Base-by-base conservation (phyloP, 495 filamentous ascomycete genomes). In the Penicillium fimorum region DNA sequence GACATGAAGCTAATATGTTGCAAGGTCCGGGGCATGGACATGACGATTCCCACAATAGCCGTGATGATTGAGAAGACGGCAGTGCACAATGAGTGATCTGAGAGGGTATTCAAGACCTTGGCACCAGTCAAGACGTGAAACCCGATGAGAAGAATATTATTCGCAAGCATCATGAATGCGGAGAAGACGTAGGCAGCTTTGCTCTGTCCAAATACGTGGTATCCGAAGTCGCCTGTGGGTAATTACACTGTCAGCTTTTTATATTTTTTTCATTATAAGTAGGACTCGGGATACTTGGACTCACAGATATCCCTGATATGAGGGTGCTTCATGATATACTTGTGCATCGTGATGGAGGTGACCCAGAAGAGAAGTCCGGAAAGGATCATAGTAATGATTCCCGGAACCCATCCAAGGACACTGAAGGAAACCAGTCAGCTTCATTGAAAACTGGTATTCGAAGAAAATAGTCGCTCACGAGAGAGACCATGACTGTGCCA, bases 401-500 rank as follows among this genome's bases (percentile, higher is more conserved):
- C 75, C 0, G 75, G 75, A 32, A 78, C 74, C 75, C 75, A 78
- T 44, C 75, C 75, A 18, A 78, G 57, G 15, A 78, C 75, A 22
- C 71, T 75, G n/a, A 11, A 20, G 17, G 41, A 5, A 5, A 11
- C 27, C 17, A 8, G 40, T 56, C 35, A 54, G 55, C 49, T 27
- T 38, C 45, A 30, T 9, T 15, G 10, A 17, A 8, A 40, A 0
- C 24, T 17, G 2, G 12, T 10, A 9, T 25, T 6, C 5, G 24
- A 20, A 22, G 1, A 3, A 18, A 1, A 29, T n/a, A 1, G 18
- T 37, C 11, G 65, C 70, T 61, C 56, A 75, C 71, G 71, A 75
- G 43, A 78, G 67, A 45, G 74, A 76, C 76, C 74, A 79, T 3
- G 71, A 69, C 60, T 79, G 76, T 18, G 76, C 73, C 76, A 76